These are phyloP conservation scores for Yamadazyma siamensis DNA, from an alignment of 1,139 yeast species.

Conservation along the genomic window DNA sequence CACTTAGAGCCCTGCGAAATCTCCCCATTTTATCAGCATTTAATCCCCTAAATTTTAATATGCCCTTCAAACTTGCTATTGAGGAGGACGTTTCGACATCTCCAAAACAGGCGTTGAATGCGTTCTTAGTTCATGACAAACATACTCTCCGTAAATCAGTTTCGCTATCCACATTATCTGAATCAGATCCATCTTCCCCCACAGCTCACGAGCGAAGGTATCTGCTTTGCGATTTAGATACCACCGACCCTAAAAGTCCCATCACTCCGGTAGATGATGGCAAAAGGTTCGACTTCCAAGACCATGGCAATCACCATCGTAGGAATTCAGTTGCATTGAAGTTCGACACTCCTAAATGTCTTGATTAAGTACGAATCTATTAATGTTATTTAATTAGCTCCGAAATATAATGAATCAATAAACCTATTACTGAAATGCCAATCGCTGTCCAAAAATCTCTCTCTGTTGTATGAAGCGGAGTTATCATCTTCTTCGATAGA, in stretches of 20 bases:
- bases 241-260: constrained; percentile 6
- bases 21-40: too few species aligned
- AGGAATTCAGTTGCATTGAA: constrained; percentile 31
- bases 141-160: too few species aligned
- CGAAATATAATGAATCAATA: constrained; percentile 77
- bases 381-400: constrained; percentile 41
- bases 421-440: constrained; percentile 71
- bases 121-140: too few species aligned
- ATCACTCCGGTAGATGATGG: constrained; percentile 7
- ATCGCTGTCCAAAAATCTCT: constrained; percentile 39
- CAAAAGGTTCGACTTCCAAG: constrained; percentile 1
- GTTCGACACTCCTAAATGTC: constrained; percentile 21
- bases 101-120: neutral
- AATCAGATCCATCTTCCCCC: constrained; percentile 2
- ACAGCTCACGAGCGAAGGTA: constrained; percentile 7
- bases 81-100: constrained; percentile 1
- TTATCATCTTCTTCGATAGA: constrained; percentile 23
- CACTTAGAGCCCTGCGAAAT: too few species aligned
- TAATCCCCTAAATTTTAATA: too few species aligned
- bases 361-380: constrained; percentile 1
- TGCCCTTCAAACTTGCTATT: constrained; percentile 7
- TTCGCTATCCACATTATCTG: too few species aligned
- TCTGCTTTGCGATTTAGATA: constrained; percentile 15
- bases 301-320: constrained; percentile 20
- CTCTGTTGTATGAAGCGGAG: constrained; percentile 25